These are phyloP conservation scores for Vaccinium vitisidaea DNA, from an alignment of 148 eudicot species.

Conservation along the genomic window DNA sequence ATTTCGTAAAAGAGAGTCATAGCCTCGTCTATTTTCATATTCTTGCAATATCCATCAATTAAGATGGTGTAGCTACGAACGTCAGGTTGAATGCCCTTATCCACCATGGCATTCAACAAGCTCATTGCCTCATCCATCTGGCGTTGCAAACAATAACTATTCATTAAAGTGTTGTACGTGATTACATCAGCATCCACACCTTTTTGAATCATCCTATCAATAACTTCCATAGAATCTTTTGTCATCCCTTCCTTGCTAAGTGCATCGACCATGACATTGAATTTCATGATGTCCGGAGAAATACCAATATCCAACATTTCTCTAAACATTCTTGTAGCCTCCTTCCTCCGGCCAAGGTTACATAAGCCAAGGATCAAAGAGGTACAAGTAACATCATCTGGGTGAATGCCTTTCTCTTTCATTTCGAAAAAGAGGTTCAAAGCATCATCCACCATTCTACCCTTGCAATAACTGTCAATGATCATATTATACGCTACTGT, in stretches of 20 bases:
- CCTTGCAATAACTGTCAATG: too few relatives aligned
- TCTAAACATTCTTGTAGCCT: background rate
- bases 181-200: background rate
- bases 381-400: background rate
- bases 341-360: background rate
- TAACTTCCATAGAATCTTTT: background rate
- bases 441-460: too few relatives aligned
- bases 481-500: too few relatives aligned
- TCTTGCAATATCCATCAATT: too few relatives aligned
- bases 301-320: conserved; percentile 6
- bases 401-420: background rate
- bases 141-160: background rate
- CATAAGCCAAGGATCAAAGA: conserved; percentile 14
- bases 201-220: background rate
- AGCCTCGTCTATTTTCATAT: background rate
- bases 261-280: background rate
- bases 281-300: background rate
- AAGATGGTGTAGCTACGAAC: background rate
- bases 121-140: background rate
- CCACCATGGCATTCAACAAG: background rate
- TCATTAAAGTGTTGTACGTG: conserved; percentile 11
- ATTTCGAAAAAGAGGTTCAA: background rate
- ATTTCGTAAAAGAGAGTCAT: background rate
- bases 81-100: background rate
- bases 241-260: conserved; percentile 10